Base-by-base conservation (phyloP, 495 filamentous ascomycete genomes). In the Pseudevernia furfuracea region DNA sequence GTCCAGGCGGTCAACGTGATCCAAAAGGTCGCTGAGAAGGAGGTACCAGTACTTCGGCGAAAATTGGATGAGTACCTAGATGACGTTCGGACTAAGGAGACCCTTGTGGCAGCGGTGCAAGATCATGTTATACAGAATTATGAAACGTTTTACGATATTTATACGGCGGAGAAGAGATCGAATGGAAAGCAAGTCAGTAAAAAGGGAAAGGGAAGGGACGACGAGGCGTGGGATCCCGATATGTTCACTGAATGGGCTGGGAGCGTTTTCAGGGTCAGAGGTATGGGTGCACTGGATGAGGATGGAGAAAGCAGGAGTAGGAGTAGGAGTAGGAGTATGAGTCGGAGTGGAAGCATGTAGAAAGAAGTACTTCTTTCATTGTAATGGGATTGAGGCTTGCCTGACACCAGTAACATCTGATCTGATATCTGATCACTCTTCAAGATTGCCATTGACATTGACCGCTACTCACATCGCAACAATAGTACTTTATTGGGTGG, bases 181-280 rank as follows among this genome's bases (percentile, higher is more conserved):
- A 80, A 79, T 68, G 79, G 78, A 0, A 71, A 73, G 62, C 67
- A 71, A 19, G 68, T 79, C 38, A 84, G 79, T 68, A 81, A 74
- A 69, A 86, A 86, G 66, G 81, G 83, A 11, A 87, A 88, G 71
- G 82, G 81, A 9, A 74, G 81, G 52, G 82, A 85, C 66, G 84
- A 87, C 72, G 81, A 77, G 30, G 75, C 82, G n/a, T 86, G 82
- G 84, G 83, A 87, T 72, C 74, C 81, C n/a, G 82, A 85, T 67
- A 84, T 78, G 17, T 87, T 87, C 72, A 77, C 74, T 3, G 80
- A 82, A 63, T 87, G 84, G 84, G 82, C 78, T 59, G 80, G 79
- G 59, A 76, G 76, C 36, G 73, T 85, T 5, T 87, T 87, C 72
- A 73, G 73, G 25, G 82, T 87, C 53, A 80, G 81, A 4, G 69